Evolutionary conservation across 495 filamentous ascomycete genomes (phyloP), one percentile per base, ranked within the genome.

Genomic region (Aspergillus heteromorphus): DNA sequence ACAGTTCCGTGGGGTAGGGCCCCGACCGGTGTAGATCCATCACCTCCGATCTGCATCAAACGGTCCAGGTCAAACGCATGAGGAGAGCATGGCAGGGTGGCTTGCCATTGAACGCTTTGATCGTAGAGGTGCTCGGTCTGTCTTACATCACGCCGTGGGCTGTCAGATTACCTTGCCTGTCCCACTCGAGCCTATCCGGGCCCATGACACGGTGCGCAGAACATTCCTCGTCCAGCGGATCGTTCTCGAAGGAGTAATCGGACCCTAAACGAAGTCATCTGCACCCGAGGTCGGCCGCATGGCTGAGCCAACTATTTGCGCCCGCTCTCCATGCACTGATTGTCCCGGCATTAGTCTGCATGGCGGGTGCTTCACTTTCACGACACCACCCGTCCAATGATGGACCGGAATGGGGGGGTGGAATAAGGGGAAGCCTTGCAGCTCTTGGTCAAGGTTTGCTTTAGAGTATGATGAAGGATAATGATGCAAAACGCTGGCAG

Each of bases 321-420:
- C 43, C 53, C 53, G 23, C 55, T 27, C 31, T 31, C 49, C 49
- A 57, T 58, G 57, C 54, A 60, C 57, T 60, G 61, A 60, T 63
- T 63, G 55, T 58, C 57, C 54, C 50, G 52, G 45, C 57, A 58
- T 60, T 40, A 55, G 56, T 23, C 38, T 54, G 53, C 21, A 45
- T 34, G 43, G 31, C 38, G 36, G 20, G 38, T 56, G 52, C 51
- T 56, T 56, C 48, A 55, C 40, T 48, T 49, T 43, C 38, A 17
- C 34, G 21, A 51, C 25, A 36, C 23, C 54, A 20, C 30, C 3
- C 18, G 25, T 51, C 56, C 60, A 59, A 62, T 62, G 31, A 56
- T 45, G 49, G 45, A 19, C 4, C 38, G 20, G 17, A 40, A 34
- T 17, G 43, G 23, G 43, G 23, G 11, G 6, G n/a, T 27, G 21